Percentiles rank a stretch among this genome's conserved stretches.
Evolutionary conservation across 2,329 filamentous ascomycete species (phyloP).

Genomic region (Dissoconium aciculare): DNA sequence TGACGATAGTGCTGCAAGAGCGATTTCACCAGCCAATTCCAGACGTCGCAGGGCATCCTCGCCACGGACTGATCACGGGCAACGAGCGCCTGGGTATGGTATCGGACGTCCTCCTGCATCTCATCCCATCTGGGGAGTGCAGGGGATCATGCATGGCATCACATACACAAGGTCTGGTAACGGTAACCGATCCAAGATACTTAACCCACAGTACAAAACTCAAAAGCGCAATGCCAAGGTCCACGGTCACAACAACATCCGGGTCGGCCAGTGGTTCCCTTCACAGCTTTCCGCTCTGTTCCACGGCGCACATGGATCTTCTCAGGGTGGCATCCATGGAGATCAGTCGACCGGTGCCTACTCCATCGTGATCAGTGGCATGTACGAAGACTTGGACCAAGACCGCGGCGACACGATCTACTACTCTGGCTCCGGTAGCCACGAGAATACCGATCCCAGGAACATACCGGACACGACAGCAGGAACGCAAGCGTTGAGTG

Average conservation of each 20-base stretch:
- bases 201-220: constrained; percentile 7
- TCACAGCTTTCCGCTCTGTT: constrained; percentile 14
- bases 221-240: constrained; percentile 9
- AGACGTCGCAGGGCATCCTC: background rate
- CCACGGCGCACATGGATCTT: constrained; percentile 15
- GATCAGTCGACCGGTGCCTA: constrained; percentile 12
- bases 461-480: constrained; percentile 6
- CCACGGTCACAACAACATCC: constrained; percentile 15
- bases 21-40: constrained; percentile 1
- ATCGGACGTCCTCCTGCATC: constrained; percentile 6
- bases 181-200: constrained; percentile 5
- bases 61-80: too few relatives aligned
- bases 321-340: constrained; percentile 14
- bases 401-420: constrained; percentile 13
- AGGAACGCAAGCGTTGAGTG: constrained; percentile 11
- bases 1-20: constrained; percentile 1
- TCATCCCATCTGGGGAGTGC: constrained; percentile 14
- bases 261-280: constrained; percentile 15
- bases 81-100: background rate
- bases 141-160: constrained; percentile 18
- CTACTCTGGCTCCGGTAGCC: constrained; percentile 16
- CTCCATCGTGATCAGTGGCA: constrained; percentile 14
- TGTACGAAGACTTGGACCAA: constrained; percentile 15
- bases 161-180: constrained; percentile 4
- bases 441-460: constrained; percentile 14